Evolutionary conservation across 192 early-diverging fungal genomes (phyloP).

Genomic region (Chytriomyces confervae): DNA sequence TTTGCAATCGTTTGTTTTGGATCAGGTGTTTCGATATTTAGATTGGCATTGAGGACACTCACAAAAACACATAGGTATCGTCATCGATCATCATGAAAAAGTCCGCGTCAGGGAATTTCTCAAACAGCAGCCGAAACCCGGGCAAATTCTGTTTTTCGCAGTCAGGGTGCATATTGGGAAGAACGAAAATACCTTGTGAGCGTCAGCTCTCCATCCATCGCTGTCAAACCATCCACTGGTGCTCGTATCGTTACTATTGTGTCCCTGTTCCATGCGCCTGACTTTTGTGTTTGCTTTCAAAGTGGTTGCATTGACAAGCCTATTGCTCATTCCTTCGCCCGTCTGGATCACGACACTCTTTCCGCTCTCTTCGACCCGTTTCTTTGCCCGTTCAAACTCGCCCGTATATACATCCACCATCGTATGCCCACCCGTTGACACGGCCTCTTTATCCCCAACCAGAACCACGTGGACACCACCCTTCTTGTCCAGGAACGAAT

Average conservation of each 20-base stretch:
- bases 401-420: slow-evolving; percentile 57
- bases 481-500: slow-evolving; percentile 48
- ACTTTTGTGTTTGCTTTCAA: neutral
- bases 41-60: too few species aligned
- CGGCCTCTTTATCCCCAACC: slow-evolving; percentile 55
- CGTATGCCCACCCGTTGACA: slow-evolving; percentile 31
- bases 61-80: slow-evolving; percentile 63
- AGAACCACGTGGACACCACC: slow-evolving; percentile 47
- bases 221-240: neutral
- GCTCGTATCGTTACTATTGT: neutral
- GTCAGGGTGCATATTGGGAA: neutral
- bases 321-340: neutral
- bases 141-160: slow-evolving; percentile 59
- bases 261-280: neutral
- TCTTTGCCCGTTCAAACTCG: slow-evolving; percentile 33
- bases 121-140: slow-evolving; percentile 53
- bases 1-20: too few species aligned
- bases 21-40: too few species aligned
- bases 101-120: slow-evolving; percentile 58
- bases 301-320: too few species aligned
- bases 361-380: slow-evolving; percentile 3
- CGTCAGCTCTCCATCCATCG: slow-evolving; percentile 23
- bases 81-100: slow-evolving; percentile 72
- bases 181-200: neutral
- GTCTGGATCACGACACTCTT: neutral